Conservation (phyloP, 805 yeast species). For the Spathaspora boniae region DNA sequence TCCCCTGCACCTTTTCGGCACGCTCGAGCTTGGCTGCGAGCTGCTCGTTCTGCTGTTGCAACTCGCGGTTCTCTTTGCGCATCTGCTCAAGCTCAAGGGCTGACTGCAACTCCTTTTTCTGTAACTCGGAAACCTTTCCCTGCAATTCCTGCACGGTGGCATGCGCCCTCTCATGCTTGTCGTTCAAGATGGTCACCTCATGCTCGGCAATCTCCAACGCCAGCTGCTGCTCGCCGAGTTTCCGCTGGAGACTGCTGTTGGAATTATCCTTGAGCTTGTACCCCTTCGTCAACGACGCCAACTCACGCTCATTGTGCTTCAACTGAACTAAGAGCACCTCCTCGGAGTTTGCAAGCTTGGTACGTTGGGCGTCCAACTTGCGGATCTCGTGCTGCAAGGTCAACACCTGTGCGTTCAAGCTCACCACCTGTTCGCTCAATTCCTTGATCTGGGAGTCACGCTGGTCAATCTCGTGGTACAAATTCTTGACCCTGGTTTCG, state of each 20-base stretch:
- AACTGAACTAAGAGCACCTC: constrained; percentile 22
- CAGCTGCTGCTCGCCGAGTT: constrained; percentile 3
- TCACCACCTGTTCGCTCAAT: constrained; percentile 5
- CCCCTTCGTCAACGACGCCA: constrained; percentile 23
- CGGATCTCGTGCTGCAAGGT: constrained; percentile 13
- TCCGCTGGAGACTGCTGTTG: constrained; percentile 4
- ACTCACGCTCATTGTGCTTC: constrained; percentile 24
- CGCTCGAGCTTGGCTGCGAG: constrained; percentile 3
- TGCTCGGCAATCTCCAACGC: constrained; percentile 3
- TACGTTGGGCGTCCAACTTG: constrained; percentile 15
- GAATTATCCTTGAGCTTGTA: constrained; percentile 15
- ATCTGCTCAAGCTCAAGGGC: constrained; percentile 15
- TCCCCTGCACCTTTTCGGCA: background rate
- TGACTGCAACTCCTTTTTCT: constrained; percentile 11
- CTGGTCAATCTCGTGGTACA: background rate
- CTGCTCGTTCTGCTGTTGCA: constrained; percentile 15
- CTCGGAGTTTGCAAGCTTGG: constrained; percentile 16
- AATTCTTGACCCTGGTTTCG: constrained; percentile 7
- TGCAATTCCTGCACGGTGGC: constrained; percentile 8
- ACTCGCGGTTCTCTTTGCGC: constrained; percentile 19
- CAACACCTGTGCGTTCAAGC: constrained; percentile 1
- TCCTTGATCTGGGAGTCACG: constrained; percentile 13
- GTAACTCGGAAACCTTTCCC: constrained; percentile 7
- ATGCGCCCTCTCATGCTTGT: constrained; percentile 5
- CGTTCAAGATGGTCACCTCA: constrained; percentile 8